phyloP scores from a whole-genome alignment of 208 protist genomes.

The Strigomonas oncopelti region DNA sequence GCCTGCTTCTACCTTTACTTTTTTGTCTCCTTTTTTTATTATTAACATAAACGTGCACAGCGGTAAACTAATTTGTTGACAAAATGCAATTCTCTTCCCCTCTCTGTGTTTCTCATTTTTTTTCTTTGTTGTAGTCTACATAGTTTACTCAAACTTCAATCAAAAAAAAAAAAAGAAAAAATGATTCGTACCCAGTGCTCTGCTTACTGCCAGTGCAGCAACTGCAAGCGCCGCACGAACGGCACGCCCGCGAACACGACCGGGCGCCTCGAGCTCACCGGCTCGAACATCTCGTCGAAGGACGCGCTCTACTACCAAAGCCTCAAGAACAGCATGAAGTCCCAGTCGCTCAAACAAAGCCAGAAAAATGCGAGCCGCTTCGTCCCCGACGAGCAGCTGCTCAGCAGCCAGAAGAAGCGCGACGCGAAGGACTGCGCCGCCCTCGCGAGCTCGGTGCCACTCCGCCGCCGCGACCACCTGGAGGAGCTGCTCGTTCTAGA shows the following conservation, averaged over 20 bases:
- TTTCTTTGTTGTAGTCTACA: not conserved
- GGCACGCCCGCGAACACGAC: not conserved
- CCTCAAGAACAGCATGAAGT: slow-evolving; percentile 51
- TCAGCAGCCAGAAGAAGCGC: slow-evolving; percentile 66
- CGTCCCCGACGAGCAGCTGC: slow-evolving; percentile 76
- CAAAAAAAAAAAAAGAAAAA: not conserved
- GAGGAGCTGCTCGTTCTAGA: slow-evolving; percentile 85
- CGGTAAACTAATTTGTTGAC: too few species aligned
- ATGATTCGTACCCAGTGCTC: slow-evolving; percentile 83
- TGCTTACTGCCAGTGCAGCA: slow-evolving; percentile 78
- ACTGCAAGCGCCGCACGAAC: slow-evolving; percentile 31
- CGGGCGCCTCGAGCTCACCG: not conserved
- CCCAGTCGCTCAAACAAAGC: slow-evolving; percentile 56
- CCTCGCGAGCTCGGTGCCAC: slow-evolving; percentile 55
- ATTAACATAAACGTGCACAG: too few species aligned
- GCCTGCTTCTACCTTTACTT: too few species aligned
- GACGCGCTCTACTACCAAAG: slow-evolving; percentile 76
- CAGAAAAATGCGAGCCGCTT: slow-evolving; percentile 67
- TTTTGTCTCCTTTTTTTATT: too few species aligned
- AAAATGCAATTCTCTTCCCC: too few species aligned
- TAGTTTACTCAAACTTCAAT: not conserved
- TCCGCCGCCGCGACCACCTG: slow-evolving; percentile 84
- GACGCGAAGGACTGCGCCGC: slow-evolving; percentile 57
- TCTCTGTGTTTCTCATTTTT: not conserved
- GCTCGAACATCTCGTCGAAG: slow-evolving; percentile 23